Conservation (phyloP, 176 grass and related monocot species). For the Thalia dealbata region DNA sequence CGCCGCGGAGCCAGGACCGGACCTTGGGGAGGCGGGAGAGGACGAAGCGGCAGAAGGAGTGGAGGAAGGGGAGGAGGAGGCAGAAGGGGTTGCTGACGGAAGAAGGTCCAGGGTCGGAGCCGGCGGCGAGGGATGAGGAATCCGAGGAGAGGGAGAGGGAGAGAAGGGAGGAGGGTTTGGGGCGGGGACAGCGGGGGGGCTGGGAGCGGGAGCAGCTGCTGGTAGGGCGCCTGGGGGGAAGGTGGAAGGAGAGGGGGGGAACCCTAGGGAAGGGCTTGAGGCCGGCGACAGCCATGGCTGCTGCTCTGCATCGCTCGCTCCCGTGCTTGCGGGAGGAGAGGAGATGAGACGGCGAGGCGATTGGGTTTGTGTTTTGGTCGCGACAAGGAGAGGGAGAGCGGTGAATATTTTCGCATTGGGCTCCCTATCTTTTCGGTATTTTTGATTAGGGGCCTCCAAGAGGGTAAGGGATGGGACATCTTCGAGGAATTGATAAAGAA, state of each 20-base stretch:
- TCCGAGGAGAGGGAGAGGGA: constrained; percentile 13
- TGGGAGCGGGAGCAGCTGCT: background rate
- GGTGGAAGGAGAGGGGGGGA: constrained; percentile 19
- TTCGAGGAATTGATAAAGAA: background rate
- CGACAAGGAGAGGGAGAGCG: background rate
- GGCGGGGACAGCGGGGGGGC: too few species aligned
- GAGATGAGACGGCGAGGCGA: background rate
- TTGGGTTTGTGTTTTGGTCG: background rate
- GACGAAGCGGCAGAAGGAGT: constrained; percentile 10
- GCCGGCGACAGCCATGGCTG: constrained; percentile 60
- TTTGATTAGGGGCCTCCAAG: background rate
- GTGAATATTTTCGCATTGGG: background rate
- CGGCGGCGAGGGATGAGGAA: constrained; percentile 5
- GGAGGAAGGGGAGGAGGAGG: constrained; percentile 19
- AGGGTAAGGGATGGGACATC: background rate
- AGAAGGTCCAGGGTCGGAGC: background rate
- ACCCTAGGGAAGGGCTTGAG: constrained; percentile 45
- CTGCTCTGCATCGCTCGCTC: constrained; percentile 55
- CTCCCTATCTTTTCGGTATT: background rate
- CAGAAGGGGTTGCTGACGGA: constrained; percentile 16
- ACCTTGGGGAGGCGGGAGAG: constrained; percentile 22
- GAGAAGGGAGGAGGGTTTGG: background rate
- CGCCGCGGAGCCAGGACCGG: constrained; percentile 33
- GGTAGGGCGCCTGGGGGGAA: background rate
- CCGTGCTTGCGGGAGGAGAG: too few species aligned